These are phyloP conservation scores for Metrosideros polymorpha DNA, from an alignment of 441 rosid species.

Conservation along the genomic window DNA sequence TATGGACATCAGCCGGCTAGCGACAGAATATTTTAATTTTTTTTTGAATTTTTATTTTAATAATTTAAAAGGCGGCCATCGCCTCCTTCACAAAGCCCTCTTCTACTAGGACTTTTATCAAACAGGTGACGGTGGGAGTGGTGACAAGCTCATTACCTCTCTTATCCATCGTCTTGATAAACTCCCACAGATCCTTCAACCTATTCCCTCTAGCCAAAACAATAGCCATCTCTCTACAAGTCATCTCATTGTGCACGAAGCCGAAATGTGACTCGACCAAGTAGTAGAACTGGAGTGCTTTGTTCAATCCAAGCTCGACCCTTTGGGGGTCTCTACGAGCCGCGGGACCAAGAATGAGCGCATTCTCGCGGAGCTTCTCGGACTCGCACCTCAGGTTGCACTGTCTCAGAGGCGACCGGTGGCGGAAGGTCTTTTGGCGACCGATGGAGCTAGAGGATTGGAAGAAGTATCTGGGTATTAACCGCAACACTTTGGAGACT, in stretches of 20 bases:
- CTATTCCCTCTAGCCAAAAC: slow-evolving; percentile 50
- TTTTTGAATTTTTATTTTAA: no score
- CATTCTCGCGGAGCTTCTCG: slow-evolving; percentile 16
- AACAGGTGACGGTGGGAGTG: slow-evolving; percentile 52
- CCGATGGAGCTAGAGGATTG: slow-evolving; percentile 71
- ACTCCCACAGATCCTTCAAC: slow-evolving; percentile 43
- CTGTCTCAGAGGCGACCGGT: slow-evolving; percentile 64
- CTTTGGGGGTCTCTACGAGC: slow-evolving; percentile 51
- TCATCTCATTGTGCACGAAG: slow-evolving; percentile 43
- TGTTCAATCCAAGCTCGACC: slow-evolving; percentile 41
- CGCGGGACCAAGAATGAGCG: slow-evolving; percentile 66
- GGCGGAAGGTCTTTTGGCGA: slow-evolving; percentile 63
- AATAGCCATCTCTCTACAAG: slow-evolving; percentile 67
- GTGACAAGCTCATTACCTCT: slow-evolving; percentile 31
- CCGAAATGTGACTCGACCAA: slow-evolving; percentile 46
- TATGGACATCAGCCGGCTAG: no score
- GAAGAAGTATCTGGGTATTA: slow-evolving; percentile 68
- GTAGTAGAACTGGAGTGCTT: slow-evolving; percentile 52
- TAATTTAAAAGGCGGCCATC: slow-evolving; percentile 46
- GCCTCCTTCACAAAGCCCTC: slow-evolving; percentile 82
- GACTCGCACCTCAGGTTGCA: slow-evolving; percentile 44
- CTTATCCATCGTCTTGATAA: slow-evolving; percentile 42
- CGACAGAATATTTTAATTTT: no score
- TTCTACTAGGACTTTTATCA: slow-evolving; percentile 90
- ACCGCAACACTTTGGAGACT: slow-evolving; percentile 50